Percentiles rank a stretch among this genome's conserved stretches.
phyloP scores from a whole-genome alignment of 2,329 filamentous ascomycete genomes.

The Penicillium sp. region DNA sequence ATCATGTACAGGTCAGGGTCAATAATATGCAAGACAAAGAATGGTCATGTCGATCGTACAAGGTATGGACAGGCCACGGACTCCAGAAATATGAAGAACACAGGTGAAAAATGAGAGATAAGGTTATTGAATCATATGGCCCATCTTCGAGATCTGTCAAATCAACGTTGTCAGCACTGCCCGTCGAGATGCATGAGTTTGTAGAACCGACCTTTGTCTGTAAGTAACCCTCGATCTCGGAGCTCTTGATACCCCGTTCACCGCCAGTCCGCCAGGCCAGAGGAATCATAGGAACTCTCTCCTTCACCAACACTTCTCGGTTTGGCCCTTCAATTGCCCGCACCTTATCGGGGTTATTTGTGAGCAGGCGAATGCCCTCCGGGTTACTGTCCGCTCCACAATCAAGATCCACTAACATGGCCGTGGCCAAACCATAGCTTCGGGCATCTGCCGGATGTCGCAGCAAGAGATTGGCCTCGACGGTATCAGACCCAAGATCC shows the following conservation, averaged over 20 bases:
- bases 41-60: constrained; percentile 25
- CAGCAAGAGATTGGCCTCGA: constrained; percentile 88
- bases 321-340: constrained; percentile 89
- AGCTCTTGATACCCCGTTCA: constrained; percentile 75
- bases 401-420: constrained; percentile 85
- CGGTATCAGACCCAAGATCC: constrained; percentile 94
- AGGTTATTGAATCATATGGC: constrained; percentile 62
- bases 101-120: constrained; percentile 1
- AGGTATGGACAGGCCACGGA: constrained; percentile 11
- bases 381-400: constrained; percentile 62
- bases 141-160: constrained; percentile 78
- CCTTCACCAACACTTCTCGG: constrained; percentile 80
- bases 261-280: constrained; percentile 82
- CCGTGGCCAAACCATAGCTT: constrained; percentile 93
- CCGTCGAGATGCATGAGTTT: background rate
- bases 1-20: constrained; percentile 15
- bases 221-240: constrained; percentile 90
- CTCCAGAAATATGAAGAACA: constrained; percentile 2
- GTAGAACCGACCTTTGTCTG: constrained; percentile 77
- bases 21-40: constrained; percentile 3
- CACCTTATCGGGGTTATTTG: constrained; percentile 98
- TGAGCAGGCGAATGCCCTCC: constrained; percentile 69
- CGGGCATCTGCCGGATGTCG: constrained; percentile 91
- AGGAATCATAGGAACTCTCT: constrained; percentile 93
- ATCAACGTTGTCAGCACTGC: background rate